A percentile compares a stretch with the other conserved stretches of the same genome.
Conservation (phyloP, 2,329 filamentous ascomycete species). For the Beauveria sp. region DNA sequence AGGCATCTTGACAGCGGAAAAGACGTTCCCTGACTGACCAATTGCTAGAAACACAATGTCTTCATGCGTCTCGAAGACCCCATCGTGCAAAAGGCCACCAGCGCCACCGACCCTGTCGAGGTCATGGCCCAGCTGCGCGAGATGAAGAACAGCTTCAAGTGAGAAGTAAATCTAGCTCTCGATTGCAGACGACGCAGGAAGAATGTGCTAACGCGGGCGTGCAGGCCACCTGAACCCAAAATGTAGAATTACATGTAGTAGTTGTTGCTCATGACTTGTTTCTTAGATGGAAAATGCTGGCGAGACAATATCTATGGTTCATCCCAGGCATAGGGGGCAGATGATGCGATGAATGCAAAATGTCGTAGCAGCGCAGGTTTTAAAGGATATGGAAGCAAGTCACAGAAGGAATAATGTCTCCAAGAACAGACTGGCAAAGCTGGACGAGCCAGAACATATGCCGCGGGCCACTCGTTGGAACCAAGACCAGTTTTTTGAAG, state of each 20-base stretch:
- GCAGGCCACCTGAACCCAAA: constrained; percentile 22
- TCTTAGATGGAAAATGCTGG: constrained; percentile 5
- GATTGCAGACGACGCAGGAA: not conserved
- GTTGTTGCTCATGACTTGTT: not conserved
- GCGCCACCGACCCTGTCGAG: constrained; percentile 68
- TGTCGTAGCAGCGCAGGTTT: not conserved
- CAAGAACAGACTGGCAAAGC: constrained; percentile 26
- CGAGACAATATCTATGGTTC: constrained; percentile 5
- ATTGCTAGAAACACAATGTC: constrained; percentile 72
- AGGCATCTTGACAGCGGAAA: no score
- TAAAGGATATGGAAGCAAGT: not conserved
- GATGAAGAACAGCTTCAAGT: constrained; percentile 77
- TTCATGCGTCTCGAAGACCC: constrained; percentile 92
- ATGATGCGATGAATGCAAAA: constrained; percentile 4
- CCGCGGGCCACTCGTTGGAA: constrained; percentile 26
- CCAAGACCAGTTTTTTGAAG: constrained; percentile 17
- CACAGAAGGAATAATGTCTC: constrained; percentile 24
- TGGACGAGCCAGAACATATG: constrained; percentile 15
- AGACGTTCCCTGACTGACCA: not conserved
- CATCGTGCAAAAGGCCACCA: constrained; percentile 74
- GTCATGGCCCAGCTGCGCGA: constrained; percentile 83
- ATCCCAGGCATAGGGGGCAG: constrained; percentile 3
- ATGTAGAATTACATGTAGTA: constrained; percentile 15
- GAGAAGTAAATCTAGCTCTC: constrained; percentile 28
- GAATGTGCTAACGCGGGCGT: not conserved